Evolutionary conservation across 2,329 filamentous ascomycete species (phyloP).

Genomic region (Trichoderma koningiopsis): DNA sequence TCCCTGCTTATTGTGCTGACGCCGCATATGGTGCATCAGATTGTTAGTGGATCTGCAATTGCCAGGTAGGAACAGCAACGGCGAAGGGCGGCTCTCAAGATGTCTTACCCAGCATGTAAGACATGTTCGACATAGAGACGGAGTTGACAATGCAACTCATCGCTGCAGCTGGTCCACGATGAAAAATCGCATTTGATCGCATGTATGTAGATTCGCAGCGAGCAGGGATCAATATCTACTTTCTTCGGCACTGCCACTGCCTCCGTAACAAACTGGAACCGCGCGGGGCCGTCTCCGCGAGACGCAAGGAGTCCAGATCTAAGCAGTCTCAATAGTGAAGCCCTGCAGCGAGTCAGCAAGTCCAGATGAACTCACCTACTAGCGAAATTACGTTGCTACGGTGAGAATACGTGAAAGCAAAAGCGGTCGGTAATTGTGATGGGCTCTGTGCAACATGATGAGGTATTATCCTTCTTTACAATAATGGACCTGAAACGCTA

Average conservation of each 20-base stretch:
- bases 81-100: neutral
- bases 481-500: slow-evolving; percentile 14
- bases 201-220: neutral
- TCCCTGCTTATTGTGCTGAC: slow-evolving; percentile 7
- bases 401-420: neutral
- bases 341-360: slow-evolving; percentile 11
- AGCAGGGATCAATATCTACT: neutral
- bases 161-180: neutral
- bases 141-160: slow-evolving; percentile 6
- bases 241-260: slow-evolving; percentile 12
- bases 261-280: neutral
- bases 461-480: neutral
- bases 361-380: slow-evolving; percentile 6
- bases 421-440: neutral
- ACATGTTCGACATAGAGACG: neutral
- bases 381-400: slow-evolving; percentile 13
- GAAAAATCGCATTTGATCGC: neutral
- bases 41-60: slow-evolving; percentile 1
- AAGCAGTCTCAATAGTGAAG: slow-evolving; percentile 3
- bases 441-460: slow-evolving; percentile 12
- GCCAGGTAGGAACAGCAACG: neutral
- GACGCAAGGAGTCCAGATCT: slow-evolving; percentile 15
- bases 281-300: slow-evolving; percentile 21
- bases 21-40: neutral
- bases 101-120: slow-evolving; percentile 13